phyloP scores from a whole-genome alignment of 352 stramenopile genomes.

The Globisporangium abappressorium region DNA sequence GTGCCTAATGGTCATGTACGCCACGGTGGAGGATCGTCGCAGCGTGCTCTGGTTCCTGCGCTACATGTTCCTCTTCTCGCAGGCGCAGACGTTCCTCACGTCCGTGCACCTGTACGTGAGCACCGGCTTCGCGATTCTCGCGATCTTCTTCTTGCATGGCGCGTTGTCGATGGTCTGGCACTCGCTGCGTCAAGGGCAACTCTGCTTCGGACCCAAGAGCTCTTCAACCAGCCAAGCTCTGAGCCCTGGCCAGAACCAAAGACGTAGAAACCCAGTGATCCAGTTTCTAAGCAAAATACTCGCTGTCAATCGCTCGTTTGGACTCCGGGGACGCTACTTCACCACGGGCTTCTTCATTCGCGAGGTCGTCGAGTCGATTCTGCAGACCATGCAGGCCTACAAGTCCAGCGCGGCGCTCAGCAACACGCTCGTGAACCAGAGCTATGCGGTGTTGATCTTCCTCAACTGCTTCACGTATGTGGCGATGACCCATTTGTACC shows the following conservation, averaged over 20 bases:
- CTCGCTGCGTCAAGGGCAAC: neutral
- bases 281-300: neutral
- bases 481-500: neutral
- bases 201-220: neutral
- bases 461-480: constrained; percentile 8
- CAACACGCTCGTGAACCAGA: constrained; percentile 13
- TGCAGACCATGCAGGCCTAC: constrained; percentile 1
- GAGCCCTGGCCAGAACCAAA: neutral
- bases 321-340: neutral
- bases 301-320: neutral
- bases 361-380: constrained; percentile 4
- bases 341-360: neutral
- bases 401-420: neutral
- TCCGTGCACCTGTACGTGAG: neutral
- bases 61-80: constrained; percentile 3
- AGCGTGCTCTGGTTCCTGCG: neutral
- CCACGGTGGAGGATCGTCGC: neutral
- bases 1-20: neutral
- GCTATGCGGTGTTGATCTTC: constrained; percentile 10
- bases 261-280: neutral
- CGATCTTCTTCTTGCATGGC: neutral
- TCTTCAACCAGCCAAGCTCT: neutral
- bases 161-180: neutral
- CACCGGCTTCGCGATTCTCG: neutral
- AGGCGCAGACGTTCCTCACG: neutral